Base-by-base conservation (phyloP, 2,329 filamentous ascomycete species). In the Cercospora canescens region DNA sequence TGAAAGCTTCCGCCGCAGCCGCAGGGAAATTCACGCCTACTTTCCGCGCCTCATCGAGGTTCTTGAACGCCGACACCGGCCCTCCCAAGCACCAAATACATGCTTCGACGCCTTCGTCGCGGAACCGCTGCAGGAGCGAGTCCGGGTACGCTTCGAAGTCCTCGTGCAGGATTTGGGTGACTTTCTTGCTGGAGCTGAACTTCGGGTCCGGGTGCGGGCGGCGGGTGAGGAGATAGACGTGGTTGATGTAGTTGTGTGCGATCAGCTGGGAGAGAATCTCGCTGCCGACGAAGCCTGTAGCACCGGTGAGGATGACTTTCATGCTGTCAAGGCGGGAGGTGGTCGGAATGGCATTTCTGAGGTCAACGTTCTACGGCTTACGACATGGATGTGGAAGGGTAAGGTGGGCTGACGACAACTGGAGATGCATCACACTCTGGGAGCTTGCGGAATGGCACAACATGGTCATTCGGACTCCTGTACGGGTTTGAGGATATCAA, bases 271-370 rank as follows among this genome's bases (percentile, higher is more conserved):
- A 74, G 60, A 89, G 80, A 32, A 88, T 80, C 71, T 85, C 83
- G 32, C 77, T 72, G 63, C 87, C 87, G 63, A 88, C 81, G 71
- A 83, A 82, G 69, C 87, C 87, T n/a, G 86, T 89, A 24, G 80
- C 79, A 56, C 87, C 87, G 6, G 84, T 82, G 37, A 89, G 78
- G 65, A 89, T 83, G 71, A 89, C 78, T 73, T 88, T 88, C 86
- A 89, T 88, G 32, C 32, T 73, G 56, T 34, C n/a, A 2, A 30
- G n/a, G 24, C 16, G 14, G 18, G 18, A 18, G 1, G 1, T n/a
- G 12, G 37, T 2, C 5, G 35, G 7, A 9, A 48, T 21, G 18
- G 11, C 4, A 21, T 1, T 30, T 32, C 34, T 60, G 57, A 59
- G 18, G 34, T 59, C 50, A 28, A 26, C n/a, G 4, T 32, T 26